A percentile compares a stretch with the other conserved stretches of the same genome.
These are phyloP conservation scores for Xerocomellus intermedius DNA, from an alignment of 768 basidiomycete species.

Conservation along the genomic window DNA sequence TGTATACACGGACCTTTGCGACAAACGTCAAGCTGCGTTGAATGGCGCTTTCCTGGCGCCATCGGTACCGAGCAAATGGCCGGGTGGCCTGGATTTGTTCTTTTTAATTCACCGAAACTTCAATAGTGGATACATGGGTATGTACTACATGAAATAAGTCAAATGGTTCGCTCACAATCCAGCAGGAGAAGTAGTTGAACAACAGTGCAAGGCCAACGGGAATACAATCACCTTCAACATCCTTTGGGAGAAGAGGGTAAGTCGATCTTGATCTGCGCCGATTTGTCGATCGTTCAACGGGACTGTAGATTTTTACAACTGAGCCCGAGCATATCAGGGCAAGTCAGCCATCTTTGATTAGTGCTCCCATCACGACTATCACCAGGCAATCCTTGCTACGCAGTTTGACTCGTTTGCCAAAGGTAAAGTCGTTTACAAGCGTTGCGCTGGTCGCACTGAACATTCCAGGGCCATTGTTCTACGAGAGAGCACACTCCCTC, in stretches of 20 bases:
- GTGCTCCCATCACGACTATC: background rate
- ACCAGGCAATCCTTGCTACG: constrained; percentile 40
- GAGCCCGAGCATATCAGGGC: constrained; percentile 49
- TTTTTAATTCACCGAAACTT: constrained; percentile 16
- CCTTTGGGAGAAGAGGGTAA: constrained; percentile 39
- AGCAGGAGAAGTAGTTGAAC: constrained; percentile 30
- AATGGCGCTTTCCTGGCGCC: constrained; percentile 34
- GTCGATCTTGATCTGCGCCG: constrained; percentile 4
- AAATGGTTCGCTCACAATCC: background rate
- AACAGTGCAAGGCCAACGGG: constrained; percentile 28
- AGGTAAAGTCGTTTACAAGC: constrained; percentile 15
- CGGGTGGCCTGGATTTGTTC: constrained; percentile 36
- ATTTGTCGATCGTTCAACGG: background rate
- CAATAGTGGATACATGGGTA: constrained; percentile 27
- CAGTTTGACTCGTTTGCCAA: constrained; percentile 42
- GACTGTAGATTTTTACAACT: constrained; percentile 38
- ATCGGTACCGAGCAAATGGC: constrained; percentile 30
- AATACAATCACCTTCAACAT: constrained; percentile 33
- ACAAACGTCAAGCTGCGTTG: constrained; percentile 6
- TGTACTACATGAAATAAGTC: background rate
- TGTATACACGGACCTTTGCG: constrained; percentile 4
- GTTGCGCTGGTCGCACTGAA: constrained; percentile 18
- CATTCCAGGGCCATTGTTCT: constrained; percentile 6
- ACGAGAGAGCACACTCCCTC: constrained; percentile 23
- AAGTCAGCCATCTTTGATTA: background rate